Evolutionary conservation across 192 early-diverging fungal species (phyloP), one percentile per base, ranked within the genome.

Genomic region (Backusella tuberculispora): DNA sequence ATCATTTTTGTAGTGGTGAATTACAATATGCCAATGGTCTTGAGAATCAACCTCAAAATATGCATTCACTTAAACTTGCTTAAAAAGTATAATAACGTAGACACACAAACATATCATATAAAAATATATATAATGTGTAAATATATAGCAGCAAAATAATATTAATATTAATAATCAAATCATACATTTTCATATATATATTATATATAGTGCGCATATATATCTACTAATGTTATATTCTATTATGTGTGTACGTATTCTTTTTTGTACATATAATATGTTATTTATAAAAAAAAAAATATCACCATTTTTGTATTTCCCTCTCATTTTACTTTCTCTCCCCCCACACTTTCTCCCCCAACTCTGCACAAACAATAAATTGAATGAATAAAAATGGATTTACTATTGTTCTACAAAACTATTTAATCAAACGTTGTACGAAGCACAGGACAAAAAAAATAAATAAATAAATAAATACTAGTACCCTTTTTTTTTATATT

Each of bases 21-120:
- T 92, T 97, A 80, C 95, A 97, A 83, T 97, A 96, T 72, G 94
- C 94, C 8, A 84, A 88, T 76, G 87, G 87, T 42, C 50, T 85
- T 63, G 81, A 83, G 67, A 81, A 81, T 50, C 78, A 84, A 71
- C 64, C 66, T 29, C 69, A 76, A 44, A 77, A 68, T 21, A 76
- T 81, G 75, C 78, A 80, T 37, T 48, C 66, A 9, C 67, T 77
- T n/a, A 76, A 77, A 38, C 60, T 71, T 46, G 72, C 56, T 46
- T 72, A 77, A 67, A 47, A 43, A 75, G 19, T 40, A 66, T 64
- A 69, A 26, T 37, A 12, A 67, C 19, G 40, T 41, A 56, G 17
- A 56, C 24, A 70, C 43, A 47, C 44, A 44, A 29, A 34, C 13
- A 44, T 47, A 29, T 48, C 38, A 41, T 67, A 7, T 43, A 42